Evolutionary conservation across 305 asterid species (phyloP).

Genomic region (Petunia hybrid): DNA sequence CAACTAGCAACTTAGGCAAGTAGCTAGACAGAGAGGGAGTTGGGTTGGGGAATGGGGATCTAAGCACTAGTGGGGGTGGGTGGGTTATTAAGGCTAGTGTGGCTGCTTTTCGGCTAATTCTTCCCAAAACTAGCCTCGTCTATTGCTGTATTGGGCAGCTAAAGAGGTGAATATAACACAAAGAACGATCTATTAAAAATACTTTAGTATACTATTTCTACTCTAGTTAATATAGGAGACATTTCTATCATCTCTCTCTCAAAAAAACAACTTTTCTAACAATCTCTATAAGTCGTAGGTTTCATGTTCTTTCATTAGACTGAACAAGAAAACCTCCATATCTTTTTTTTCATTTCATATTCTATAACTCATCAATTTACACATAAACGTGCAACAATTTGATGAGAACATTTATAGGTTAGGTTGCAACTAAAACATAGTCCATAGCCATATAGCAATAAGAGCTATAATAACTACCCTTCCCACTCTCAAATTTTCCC

Average conservation of each 20-base stretch:
- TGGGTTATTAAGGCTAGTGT: background rate
- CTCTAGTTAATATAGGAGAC: conserved; percentile 5
- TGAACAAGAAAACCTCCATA: background rate
- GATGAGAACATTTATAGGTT: no score
- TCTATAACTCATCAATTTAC: conserved; percentile 10
- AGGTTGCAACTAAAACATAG: background rate
- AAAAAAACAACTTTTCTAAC: conserved; percentile 15
- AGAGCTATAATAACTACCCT: no score
- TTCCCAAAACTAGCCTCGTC: conserved; percentile 27
- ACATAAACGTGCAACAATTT: background rate
- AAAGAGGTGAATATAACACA: conserved; percentile 27
- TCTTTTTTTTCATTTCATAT: conserved; percentile 15
- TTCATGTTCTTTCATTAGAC: conserved; percentile 34
- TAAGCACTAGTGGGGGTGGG: background rate
- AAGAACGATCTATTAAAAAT: conserved; percentile 24
- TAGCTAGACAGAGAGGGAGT: background rate
- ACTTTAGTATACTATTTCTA: background rate
- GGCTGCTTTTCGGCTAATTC: conserved; percentile 10
- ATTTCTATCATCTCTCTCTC: conserved; percentile 28
- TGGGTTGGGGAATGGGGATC: background rate
- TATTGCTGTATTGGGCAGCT: conserved; percentile 24
- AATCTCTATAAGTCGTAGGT: conserved; percentile 40
- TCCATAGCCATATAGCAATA: background rate
- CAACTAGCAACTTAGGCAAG: background rate
- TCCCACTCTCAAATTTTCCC: no score